Base-by-base conservation (phyloP, 2,329 filamentous ascomycete genomes). In the Arthroderma uncinatum region DNA sequence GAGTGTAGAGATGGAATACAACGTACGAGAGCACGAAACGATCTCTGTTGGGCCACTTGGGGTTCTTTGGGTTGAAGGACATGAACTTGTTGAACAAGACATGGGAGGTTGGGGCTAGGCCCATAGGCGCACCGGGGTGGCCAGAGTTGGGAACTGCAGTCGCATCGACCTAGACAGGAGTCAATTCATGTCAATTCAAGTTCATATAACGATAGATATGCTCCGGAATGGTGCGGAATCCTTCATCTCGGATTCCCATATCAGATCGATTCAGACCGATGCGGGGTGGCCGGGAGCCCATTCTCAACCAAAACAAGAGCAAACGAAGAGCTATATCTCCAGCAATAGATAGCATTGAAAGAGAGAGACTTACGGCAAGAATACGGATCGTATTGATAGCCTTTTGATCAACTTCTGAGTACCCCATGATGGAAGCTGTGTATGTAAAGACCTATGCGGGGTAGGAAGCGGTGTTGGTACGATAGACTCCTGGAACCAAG, bases 61-160 rank as follows among this genome's bases (percentile, higher is more conserved):
- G 89, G 83, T 95, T 96, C 86, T 96, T 94, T 69, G 93, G 93
- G 86, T 97, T 98, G 83, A 96, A 98, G 74, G 79, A 94, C 89
- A 98, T 89, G 82, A 96, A 94, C 77, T 93, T 94, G 84, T 95
- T 95, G 80, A 89, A 98, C 64, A 98, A 84, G 70, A 97, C 89
- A 82, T 97, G 93, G 75, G 93, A 86, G 70, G 91, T 84, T 62
- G 93, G 92, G 70, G 93, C 93, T 89, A 97, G 82, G 72, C 83
- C 85, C 93, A 98, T 98, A 70, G 93, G 93, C 74, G 93, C 93
- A 82, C 93, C 93, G 70, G 93, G 93, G 79, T 98, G 93, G 73
- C 93, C 93, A 64, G 92, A 96, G 83, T 97, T 97, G 74, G 92
- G 89, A 74, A 87, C 81, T 76, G 85, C 85, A 71, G 91, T 96